These are phyloP conservation scores for Pinus albicaulis DNA, from an alignment of 75 land plant species.

Conservation along the genomic window DNA sequence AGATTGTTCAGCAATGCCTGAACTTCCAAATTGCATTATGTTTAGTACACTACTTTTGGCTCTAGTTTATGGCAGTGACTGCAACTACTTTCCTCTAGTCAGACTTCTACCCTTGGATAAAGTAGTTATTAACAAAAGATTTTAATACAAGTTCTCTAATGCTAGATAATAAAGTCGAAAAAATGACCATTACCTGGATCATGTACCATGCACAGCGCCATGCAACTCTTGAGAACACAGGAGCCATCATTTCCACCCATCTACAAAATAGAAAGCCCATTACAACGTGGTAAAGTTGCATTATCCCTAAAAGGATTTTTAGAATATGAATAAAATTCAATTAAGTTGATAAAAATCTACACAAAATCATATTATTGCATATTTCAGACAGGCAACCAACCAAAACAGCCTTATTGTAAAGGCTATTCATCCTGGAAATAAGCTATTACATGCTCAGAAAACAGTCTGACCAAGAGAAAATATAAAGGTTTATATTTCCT, in stretches of 20 bases:
- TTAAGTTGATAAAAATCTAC: not conserved
- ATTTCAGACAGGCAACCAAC: not conserved
- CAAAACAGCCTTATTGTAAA: not conserved
- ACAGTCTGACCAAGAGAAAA: not conserved
- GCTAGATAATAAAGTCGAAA: not conserved
- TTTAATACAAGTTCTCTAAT: not conserved
- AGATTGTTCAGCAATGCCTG: not conserved
- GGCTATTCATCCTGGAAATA: not conserved
- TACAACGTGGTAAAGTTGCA: not conserved
- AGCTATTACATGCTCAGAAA: not conserved
- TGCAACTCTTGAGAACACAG: slow-evolving; percentile 74
- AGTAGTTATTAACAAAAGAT: not conserved
- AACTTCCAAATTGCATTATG: not conserved
- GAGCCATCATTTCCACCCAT: slow-evolving; percentile 91
- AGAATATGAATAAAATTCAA: not conserved
- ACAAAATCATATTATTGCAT: not conserved
- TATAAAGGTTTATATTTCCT: not conserved
- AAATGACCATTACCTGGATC: slow-evolving; percentile 52
- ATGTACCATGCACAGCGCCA: slow-evolving; percentile 91
- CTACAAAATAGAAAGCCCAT: slow-evolving; percentile 24
- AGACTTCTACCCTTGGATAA: not conserved
- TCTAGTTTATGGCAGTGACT: not conserved
- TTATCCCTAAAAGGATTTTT: not conserved
- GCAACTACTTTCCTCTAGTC: not conserved
- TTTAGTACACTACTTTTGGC: not conserved